Base-by-base conservation (phyloP, 306 rosid species). In the Bauhinia variegata region DNA sequence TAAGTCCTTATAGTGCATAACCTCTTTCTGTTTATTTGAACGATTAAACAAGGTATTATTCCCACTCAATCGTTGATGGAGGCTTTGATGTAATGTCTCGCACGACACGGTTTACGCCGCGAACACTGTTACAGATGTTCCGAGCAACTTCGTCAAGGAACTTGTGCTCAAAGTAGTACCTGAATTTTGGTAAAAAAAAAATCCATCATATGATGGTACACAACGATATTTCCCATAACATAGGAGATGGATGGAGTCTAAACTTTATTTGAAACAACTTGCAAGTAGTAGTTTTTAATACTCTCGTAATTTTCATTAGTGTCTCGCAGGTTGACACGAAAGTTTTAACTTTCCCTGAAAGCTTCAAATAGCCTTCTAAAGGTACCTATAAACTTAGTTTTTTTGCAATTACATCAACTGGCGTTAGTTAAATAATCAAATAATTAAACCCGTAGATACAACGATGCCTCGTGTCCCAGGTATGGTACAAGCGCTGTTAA, bases 51-150 rank as follows among this genome's bases (percentile, higher is more conserved):
- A 31, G 54, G 41, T 32, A 30, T 79, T 69, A 92, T 81, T 93
- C 98, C 97, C 96, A 93, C 72, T 93, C 98, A 60, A 93, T 93
- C 23, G 98, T 93, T 28, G 98, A 88, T 14, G 98, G 98, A 17
- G 97, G 98, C 87, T 93, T 93, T n/a, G 97, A 93, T 0, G 97
- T 93, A 64, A 93, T 88, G 79, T 93, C 97, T 63, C 78, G 92
- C 62, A 85, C 89, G 34, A 93, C 96, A 14, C 96, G 84, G 79
- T 93, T 93, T 56, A 93, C 95, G 10, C 96, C 98, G 3, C 95
- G 90, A 48, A 93, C 92, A 41, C 86, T 82, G 42, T 90, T 89
- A 71, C 98, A 93, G 32, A 93, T 93, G 85, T 90, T 93, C 34
- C 91, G 84, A 5, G 96, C 44, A 23, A 89, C 97, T 46, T 93